phyloP scores from a whole-genome alignment of 176 grass and related monocot genomes.

The Eremochloa ophiuroides region DNA sequence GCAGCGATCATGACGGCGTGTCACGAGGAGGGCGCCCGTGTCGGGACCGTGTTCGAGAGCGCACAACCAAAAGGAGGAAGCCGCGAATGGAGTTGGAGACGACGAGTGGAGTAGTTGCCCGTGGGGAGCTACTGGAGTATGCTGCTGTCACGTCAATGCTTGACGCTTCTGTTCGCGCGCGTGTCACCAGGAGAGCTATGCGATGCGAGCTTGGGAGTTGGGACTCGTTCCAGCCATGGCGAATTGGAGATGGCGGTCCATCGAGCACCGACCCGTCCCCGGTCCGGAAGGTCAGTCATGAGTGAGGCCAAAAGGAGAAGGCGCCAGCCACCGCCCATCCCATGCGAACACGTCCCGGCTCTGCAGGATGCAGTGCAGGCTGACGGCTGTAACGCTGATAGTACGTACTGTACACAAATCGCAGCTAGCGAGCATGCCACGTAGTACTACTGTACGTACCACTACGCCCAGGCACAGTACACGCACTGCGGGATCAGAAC shows the following conservation, averaged over 20 bases:
- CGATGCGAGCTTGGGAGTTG: no score
- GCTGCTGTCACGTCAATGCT: no score
- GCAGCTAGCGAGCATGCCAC: no score
- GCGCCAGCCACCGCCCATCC: neutral
- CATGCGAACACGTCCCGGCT: neutral
- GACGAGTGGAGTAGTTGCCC: no score
- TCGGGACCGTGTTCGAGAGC: neutral
- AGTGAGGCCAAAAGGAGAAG: constrained; percentile 18
- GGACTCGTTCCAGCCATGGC: neutral
- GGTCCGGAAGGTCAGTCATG: no score
- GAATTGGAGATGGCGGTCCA: no score
- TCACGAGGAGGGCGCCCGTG: constrained; percentile 22
- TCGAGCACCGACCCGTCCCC: neutral
- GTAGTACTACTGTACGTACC: neutral
- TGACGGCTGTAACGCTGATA: neutral
- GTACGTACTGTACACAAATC: no score
- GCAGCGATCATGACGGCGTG: constrained; percentile 19
- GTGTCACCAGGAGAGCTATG: no score
- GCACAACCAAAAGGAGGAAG: neutral
- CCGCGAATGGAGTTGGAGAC: neutral
- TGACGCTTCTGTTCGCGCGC: neutral
- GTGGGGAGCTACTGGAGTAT: no score
- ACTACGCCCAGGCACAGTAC: neutral
- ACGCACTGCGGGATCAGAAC: neutral
- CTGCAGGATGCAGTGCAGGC: neutral